Evolutionary conservation across 306 rosid species (phyloP).

Genomic region (Sicyos edulis): DNA sequence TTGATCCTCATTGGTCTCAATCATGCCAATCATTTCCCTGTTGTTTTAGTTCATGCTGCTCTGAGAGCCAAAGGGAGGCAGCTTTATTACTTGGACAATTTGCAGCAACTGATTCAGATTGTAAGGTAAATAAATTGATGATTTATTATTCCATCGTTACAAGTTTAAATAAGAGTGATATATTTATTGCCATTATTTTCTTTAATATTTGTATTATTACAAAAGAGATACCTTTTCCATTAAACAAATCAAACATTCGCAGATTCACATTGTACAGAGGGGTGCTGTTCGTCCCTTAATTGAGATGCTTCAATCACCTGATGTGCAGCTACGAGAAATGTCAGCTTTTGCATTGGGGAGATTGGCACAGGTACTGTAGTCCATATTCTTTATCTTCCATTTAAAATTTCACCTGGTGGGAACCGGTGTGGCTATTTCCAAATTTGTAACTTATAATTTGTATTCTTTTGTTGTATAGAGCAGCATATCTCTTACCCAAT

Average conservation of each 20-base stretch:
- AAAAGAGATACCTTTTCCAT: background rate
- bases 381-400: slow-evolving; percentile 8
- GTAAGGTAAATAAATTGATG: slow-evolving; percentile 56
- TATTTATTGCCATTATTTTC: background rate
- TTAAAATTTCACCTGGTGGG: background rate
- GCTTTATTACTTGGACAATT: slow-evolving; percentile 97
- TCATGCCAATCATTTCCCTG: slow-evolving; percentile 11
- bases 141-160: background rate
- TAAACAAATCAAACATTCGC: slow-evolving; percentile 20
- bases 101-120: slow-evolving; percentile 97
- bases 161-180: background rate
- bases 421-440: background rate
- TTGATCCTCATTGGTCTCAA: too few relatives aligned
- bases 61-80: slow-evolving; percentile 98
- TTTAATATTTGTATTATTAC: background rate
- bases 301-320: slow-evolving; percentile 96
- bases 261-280: slow-evolving; percentile 97
- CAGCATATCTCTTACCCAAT: too few relatives aligned
- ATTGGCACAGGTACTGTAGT: slow-evolving; percentile 75
- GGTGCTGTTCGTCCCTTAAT: slow-evolving; percentile 96
- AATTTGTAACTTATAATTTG: background rate
- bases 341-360: slow-evolving; percentile 98
- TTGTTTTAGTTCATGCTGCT: slow-evolving; percentile 70
- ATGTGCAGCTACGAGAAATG: slow-evolving; percentile 91
- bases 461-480: too few relatives aligned